Evolutionary conservation across 2,329 filamentous ascomycete species (phyloP), one percentile per base, ranked within the genome.

Genomic region (Myriangium duriaei): DNA sequence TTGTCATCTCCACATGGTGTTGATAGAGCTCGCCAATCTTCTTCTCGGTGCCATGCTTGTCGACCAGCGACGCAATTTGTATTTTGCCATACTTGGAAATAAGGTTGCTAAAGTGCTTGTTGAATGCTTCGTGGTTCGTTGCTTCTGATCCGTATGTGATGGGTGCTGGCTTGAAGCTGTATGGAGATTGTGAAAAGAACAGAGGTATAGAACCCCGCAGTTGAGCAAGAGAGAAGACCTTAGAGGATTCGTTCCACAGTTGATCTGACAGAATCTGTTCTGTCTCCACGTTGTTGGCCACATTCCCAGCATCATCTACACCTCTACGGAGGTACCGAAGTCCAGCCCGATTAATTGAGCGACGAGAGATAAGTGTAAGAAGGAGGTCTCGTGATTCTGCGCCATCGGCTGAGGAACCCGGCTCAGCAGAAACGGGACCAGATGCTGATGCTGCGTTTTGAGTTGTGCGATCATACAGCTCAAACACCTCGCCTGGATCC

Each of bases 101-200:
- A 5, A 96, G 57, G 15, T 72, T 70, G 6, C 75, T 67, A 50
- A 96, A 92, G 56, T 98, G 91, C 45, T 72, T 76, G 42, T 72
- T 76, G 54, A 91, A 81, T 0, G 88, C 88, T 32, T 68, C 62
- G 39, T 79, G 79, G 48, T 96, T 98, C 10, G 77, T 76, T 32
- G 83, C 76, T 3, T 72, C 65, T 0, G 85, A 92, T 47, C 93
- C 86, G 54, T 86, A 82, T 24, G 92, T 64, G 11, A 82, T 72
- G 0, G 88, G 86, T 9, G 81, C 70, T 0, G 91, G 91, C 53
- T 94, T 95, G 47, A 96, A 74, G 7, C 85, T 86, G 57, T 94
- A 96, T 0, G 88, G 87, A 0, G 82, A 85, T 52, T 98, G 91
- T 0, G 87, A 92, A 55, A 95, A 98, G 64, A 91, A 96, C 0